Conservation (phyloP, 2,329 filamentous ascomycete genomes). For the Hypoxylon sp. region DNA sequence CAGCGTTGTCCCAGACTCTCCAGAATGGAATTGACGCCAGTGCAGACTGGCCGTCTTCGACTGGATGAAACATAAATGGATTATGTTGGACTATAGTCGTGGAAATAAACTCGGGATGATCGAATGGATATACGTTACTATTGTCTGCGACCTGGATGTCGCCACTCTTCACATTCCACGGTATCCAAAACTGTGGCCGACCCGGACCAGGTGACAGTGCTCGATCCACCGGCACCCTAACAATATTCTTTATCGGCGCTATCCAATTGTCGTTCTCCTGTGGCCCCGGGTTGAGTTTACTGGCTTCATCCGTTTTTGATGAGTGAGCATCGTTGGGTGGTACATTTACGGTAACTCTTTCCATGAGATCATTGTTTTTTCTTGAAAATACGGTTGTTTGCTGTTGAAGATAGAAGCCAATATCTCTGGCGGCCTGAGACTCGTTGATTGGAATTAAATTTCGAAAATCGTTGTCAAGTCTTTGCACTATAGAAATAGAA, state of each 20-base stretch:
- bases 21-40: constrained; percentile 25
- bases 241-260: constrained; percentile 7
- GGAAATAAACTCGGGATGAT: constrained; percentile 10
- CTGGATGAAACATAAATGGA: constrained; percentile 27
- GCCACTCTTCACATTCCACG: background rate
- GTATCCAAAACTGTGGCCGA: constrained; percentile 18
- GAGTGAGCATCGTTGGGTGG: background rate
- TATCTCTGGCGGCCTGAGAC: constrained; percentile 17
- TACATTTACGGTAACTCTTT: background rate
- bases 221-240: background rate
- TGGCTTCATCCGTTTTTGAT: background rate
- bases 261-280: background rate
- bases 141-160: background rate
- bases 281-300: constrained; percentile 7
- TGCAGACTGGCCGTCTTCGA: background rate
- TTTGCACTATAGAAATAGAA: background rate
- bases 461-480: background rate
- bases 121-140: background rate
- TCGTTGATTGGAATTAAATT: background rate
- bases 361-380: background rate
- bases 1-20: constrained; percentile 10
- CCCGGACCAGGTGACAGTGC: constrained; percentile 23
- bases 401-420: background rate
- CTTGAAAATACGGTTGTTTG: background rate
- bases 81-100: background rate